phyloP scores from a whole-genome alignment of 306 rosid genomes.

The Castanea mollissima region DNA sequence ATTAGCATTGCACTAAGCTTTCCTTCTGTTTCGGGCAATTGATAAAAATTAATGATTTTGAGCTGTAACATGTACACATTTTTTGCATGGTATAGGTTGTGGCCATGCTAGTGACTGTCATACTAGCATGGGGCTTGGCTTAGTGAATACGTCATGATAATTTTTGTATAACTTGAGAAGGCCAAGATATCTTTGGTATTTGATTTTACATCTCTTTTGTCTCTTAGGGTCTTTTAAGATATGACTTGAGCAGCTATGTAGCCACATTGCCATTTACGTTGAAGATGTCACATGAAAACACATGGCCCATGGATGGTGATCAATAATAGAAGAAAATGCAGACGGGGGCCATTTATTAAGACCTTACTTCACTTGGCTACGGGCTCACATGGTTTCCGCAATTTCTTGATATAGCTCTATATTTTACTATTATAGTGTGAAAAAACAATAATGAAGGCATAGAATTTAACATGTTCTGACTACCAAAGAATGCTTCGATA shows the following conservation, averaged over 20 bases:
- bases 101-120: conserved; percentile 30
- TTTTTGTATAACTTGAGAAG: conserved; percentile 14
- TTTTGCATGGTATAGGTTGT: too few relatives aligned
- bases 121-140: conserved; percentile 11
- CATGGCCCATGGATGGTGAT: conserved; percentile 35
- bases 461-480: conserved; percentile 34
- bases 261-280: conserved; percentile 29
- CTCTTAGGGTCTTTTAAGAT: conserved; percentile 21
- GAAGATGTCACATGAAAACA: conserved; percentile 44
- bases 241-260: conserved; percentile 28
- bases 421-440: conserved; percentile 30
- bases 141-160: conserved; percentile 15
- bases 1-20: too few relatives aligned
- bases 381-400: conserved; percentile 43
- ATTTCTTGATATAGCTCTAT: conserved; percentile 26
- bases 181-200: conserved; percentile 27
- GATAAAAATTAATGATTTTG: too few relatives aligned
- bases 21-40: too few relatives aligned
- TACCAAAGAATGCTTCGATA: conserved; percentile 18
- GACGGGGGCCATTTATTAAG: conserved; percentile 40
- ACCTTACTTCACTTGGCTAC: conserved; percentile 29
- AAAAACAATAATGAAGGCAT: conserved; percentile 40
- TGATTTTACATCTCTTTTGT: conserved; percentile 30
- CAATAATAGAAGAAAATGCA: conserved; percentile 30
- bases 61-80: too few relatives aligned